Evolutionary conservation across 2,329 filamentous ascomycete species (phyloP), one percentile per base, ranked within the genome.

Genomic region (Talaromyces rugulosus): DNA sequence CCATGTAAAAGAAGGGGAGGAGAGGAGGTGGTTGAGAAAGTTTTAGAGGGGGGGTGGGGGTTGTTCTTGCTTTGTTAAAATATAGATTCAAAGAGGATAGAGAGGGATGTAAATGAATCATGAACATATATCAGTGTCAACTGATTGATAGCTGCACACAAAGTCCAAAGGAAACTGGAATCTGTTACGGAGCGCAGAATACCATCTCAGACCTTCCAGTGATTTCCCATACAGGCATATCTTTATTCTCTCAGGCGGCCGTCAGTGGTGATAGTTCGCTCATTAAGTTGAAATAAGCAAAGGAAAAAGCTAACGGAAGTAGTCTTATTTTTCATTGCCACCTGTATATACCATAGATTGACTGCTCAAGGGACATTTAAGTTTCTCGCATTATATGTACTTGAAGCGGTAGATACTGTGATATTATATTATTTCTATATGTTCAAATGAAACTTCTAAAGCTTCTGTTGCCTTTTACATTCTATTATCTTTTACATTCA

Each of bases 1-100:
- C 70, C 67, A 40, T 1, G 5, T 23, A 40, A 6, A 63, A 8
- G 68, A 70, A 33, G 64, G 63, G 11, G 68, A 70, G 61, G 69
- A 72, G 28, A 71, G 71, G 63, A 65, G 52, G 63, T 78, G 76
- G 76, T 63, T 78, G 70, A 68, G 66, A 50, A 68, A 47, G 16
- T 77, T 77, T 66, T 60, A n/a, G 18, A 28, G 16, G 27, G n/a
- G 9, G 16, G 23, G n/a, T n/a, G 2, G 23, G 23, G 23, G 23
- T 23, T 31, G 28, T 50, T 14, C 12, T 27, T 30, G 16, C 14
- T n/a, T 23, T 23, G 23, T 23, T 23, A 23, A 23, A 23, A 23
- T 23, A 23, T 61, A 23, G 23, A 34, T 60, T 57, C 16, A 12
- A 9, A 47, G 36, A 40, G 16, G 36, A 40, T 40, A 40, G 36